phyloP scores from a whole-genome alignment of 192 early-diverging fungal species.

The Ambispora gerdemannii region DNA sequence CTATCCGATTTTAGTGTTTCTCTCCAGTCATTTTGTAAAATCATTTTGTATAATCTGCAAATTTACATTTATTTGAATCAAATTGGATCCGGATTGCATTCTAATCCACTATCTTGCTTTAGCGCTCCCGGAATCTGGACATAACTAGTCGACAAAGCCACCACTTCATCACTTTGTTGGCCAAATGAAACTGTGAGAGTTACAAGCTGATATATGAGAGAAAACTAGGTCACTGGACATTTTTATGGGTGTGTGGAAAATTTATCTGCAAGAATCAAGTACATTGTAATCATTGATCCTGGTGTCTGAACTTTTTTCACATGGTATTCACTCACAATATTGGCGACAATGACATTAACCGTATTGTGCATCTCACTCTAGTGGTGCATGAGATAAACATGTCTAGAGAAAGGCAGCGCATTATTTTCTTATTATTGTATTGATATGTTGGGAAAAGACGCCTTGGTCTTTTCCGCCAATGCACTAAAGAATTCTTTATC shows the following conservation, averaged over 20 bases:
- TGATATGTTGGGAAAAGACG: too few relatives aligned
- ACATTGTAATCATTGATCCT: not conserved
- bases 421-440: too few relatives aligned
- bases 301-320: constrained; percentile 15
- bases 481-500: constrained; percentile 8
- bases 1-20: too few relatives aligned
- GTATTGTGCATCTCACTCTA: not conserved
- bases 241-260: constrained; percentile 1
- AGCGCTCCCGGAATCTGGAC: too few relatives aligned
- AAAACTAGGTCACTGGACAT: constrained; percentile 9
- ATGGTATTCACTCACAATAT: constrained; percentile 11
- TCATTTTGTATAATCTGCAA: too few relatives aligned
- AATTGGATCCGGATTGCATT: too few relatives aligned
- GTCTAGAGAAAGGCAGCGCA: too few relatives aligned
- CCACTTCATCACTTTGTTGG: constrained; percentile 13
- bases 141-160: too few relatives aligned
- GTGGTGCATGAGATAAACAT: too few relatives aligned
- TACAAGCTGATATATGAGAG: constrained; percentile 17
- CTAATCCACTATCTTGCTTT: too few relatives aligned
- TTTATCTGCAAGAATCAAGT: constrained; percentile 15
- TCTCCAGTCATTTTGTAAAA: too few relatives aligned
- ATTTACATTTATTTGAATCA: too few relatives aligned
- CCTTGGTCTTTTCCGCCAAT: not conserved
- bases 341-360: constrained; percentile 23
- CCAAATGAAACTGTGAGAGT: constrained; percentile 1